Evolutionary conservation across 345 rosid genomes (phyloP), one percentile per base, ranked within the genome.

Genomic region (Noccaea bulbosa): DNA sequence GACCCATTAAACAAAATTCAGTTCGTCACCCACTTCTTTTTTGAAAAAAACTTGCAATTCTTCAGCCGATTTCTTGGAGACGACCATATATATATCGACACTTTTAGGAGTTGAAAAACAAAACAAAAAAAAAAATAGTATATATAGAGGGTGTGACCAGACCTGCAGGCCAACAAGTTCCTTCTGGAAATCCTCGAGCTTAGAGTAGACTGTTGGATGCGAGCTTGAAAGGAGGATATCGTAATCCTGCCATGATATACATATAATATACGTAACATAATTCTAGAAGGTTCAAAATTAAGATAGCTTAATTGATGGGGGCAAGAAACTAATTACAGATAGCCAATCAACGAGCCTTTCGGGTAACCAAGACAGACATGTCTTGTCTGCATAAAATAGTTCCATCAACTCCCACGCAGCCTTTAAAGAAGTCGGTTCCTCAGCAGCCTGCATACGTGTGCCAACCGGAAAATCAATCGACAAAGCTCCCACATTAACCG

Each of bases 381-480:
- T 76, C 74, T 77, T 88, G 72, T 91, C 93, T 7, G 82, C 96
- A 79, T 87, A 91, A 78, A 91, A 85, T 45, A 89, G 76, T 58
- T 94, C 97, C 93, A 94, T 83, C 80, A 94, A 80, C 83, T 89
- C 93, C 99, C 99, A 94, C 3, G 96, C 99, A 70, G 96, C 99
- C 81, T 86, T 91, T 71, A 91, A 83, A 76, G 78, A 75, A 8
- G 83, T 86, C 34, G 93, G 87, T 70, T 82, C 80, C 60, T 79
- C 86, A 61, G 53, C 74, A 74, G 71, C 81, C 96, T 91, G 62
- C 75, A 78, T 34, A 12, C 62, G 56, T 20, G 4, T 2, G 51
- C 34, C 6, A 71, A 51, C 27, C 11, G 4, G 11, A 51, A 45
- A 39, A 41, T 54, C 52, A 16, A 60, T 59, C 3, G 40, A 71